Evolutionary conservation across 495 filamentous ascomycete species (phyloP).

Genomic region (Aspergillus homomorphus): DNA sequence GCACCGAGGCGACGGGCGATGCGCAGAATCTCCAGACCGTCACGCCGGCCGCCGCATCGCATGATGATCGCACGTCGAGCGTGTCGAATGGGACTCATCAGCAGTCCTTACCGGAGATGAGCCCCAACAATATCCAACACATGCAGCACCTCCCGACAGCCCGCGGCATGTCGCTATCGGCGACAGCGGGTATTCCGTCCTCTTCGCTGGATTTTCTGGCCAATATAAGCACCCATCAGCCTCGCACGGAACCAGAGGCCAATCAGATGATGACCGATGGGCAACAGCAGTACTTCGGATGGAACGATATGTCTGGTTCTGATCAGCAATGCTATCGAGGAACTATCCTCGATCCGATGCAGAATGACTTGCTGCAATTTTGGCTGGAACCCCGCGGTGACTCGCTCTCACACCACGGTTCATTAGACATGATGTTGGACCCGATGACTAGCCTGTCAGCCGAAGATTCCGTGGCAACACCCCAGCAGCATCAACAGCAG

Average conservation of each 20-base stretch:
- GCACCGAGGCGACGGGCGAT: constrained; percentile 24
- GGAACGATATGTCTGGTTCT: constrained; percentile 30
- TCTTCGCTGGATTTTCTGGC: constrained; percentile 41
- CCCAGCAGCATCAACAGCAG: constrained; percentile 22
- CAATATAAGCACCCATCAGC: constrained; percentile 39
- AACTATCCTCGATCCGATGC: constrained; percentile 28
- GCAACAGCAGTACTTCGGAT: constrained; percentile 34
- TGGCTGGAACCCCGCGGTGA: constrained; percentile 43
- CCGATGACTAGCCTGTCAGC: constrained; percentile 30
- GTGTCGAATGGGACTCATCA: constrained; percentile 22
- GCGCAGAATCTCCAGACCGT: constrained; percentile 23
- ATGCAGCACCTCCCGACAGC: constrained; percentile 21
- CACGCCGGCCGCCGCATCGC: constrained; percentile 15
- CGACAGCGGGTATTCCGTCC: constrained; percentile 21
- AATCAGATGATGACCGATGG: constrained; percentile 38
- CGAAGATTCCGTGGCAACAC: constrained; percentile 22
- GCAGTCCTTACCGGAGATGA: constrained; percentile 20
- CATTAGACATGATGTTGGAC: constrained; percentile 34
- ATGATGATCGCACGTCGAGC: constrained; percentile 21
- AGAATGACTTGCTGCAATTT: constrained; percentile 38
- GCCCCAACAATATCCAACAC: constrained; percentile 14
- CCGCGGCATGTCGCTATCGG: constrained; percentile 26
- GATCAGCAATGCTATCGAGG: constrained; percentile 26
- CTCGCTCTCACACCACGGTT: constrained; percentile 33
- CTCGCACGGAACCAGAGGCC: constrained; percentile 31